phyloP scores from a whole-genome alignment of 2,329 filamentous ascomycete species.

The Chaetomiaceae sp. region DNA sequence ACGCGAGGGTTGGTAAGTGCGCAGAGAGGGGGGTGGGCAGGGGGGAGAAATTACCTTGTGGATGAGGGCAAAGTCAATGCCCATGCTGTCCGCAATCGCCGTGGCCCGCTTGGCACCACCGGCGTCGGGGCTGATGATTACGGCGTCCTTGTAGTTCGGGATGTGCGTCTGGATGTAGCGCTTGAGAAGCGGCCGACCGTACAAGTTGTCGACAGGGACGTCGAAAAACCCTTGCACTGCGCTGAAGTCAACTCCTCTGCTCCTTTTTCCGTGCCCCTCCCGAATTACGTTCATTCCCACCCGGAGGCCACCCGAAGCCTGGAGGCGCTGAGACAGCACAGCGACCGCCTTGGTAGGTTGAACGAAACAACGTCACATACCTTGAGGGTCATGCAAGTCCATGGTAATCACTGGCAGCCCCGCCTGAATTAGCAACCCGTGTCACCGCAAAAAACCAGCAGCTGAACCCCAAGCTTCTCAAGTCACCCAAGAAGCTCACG shows the following conservation, averaged over 20 bases:
- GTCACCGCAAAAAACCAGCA: neutral
- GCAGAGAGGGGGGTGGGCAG: conserved; percentile 24
- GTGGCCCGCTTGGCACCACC: conserved; percentile 95
- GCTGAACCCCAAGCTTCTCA: neutral
- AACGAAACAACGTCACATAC: conserved; percentile 13
- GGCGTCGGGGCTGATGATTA: conserved; percentile 93
- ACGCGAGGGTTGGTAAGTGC: conserved; percentile 31
- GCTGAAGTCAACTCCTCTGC: neutral
- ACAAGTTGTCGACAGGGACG: conserved; percentile 96
- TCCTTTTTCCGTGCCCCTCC: too few species aligned
- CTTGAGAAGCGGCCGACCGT: conserved; percentile 69
- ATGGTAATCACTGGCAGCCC: conserved; percentile 72
- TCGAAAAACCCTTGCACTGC: conserved; percentile 98
- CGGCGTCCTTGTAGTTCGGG: conserved; percentile 74
- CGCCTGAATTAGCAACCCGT: conserved; percentile 10
- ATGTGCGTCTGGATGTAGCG: conserved; percentile 74
- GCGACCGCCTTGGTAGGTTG: neutral
- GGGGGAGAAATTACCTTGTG: conserved; percentile 67
- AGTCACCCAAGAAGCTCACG: neutral
- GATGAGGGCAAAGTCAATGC: conserved; percentile 94
- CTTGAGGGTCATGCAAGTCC: conserved; percentile 88
- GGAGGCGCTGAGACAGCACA: neutral
- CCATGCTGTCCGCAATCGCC: conserved; percentile 85
- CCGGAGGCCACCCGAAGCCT: too few species aligned
- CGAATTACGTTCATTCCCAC: too few species aligned